Conservation (phyloP, 495 filamentous ascomycete species). For the Physcia stellaris region DNA sequence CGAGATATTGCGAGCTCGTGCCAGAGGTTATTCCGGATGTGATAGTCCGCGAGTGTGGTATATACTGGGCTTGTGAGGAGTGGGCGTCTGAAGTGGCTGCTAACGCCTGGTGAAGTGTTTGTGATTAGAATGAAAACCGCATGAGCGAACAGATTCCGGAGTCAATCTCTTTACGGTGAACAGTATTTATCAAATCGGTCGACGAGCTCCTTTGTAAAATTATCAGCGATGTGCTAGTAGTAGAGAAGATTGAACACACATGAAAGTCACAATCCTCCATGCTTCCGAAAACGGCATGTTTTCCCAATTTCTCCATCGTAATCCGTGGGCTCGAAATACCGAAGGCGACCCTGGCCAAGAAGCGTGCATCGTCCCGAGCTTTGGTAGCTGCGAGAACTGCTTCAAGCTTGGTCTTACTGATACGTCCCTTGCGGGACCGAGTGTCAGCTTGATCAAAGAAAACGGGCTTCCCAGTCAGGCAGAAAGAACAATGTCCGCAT, state of each 20-base stretch:
- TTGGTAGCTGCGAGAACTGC: conserved; percentile 24
- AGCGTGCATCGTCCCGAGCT: conserved; percentile 38
- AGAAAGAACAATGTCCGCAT: conserved; percentile 42
- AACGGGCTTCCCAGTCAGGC: conserved; percentile 28
- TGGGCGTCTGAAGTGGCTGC: no score
- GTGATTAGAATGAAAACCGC: no score
- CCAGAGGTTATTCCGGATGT: no score
- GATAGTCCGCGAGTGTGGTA: no score
- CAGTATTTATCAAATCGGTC: no score
- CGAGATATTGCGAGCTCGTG: no score
- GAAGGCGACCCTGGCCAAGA: conserved; percentile 41
- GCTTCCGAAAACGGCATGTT: conserved; percentile 29
- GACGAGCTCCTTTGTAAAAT: no score
- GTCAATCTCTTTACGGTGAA: no score
- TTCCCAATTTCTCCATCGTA: conserved; percentile 27
- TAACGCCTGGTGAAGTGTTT: no score
- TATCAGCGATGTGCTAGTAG: no score
- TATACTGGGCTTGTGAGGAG: no score
- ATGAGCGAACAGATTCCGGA: no score
- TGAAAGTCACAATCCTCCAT: conserved; percentile 36
- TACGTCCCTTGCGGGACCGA: conserved; percentile 8
- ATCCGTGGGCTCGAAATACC: conserved; percentile 42
- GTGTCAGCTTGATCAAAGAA: conserved; percentile 5
- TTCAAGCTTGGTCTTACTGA: conserved; percentile 22
- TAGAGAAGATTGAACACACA: conserved; percentile 18